Conservation (phyloP, 2,329 filamentous ascomycete species). For the Pseudonectria buxi region DNA sequence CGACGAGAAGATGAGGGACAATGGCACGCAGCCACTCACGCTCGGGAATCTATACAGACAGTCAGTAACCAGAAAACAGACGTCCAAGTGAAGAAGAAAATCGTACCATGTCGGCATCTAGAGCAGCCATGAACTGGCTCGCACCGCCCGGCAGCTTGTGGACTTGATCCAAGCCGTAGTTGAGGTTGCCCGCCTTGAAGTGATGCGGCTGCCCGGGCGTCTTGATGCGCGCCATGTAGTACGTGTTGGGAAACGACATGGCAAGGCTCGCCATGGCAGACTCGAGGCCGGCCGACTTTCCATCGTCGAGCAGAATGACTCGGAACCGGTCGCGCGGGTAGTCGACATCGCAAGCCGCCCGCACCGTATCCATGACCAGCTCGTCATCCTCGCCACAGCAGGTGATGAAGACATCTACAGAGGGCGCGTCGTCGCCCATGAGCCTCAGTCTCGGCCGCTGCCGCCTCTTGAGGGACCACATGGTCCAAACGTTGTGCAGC, state of each 20-base stretch:
- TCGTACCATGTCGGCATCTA: constrained; percentile 59
- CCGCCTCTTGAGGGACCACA: constrained; percentile 50
- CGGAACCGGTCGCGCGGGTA: constrained; percentile 48
- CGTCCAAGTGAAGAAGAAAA: background rate
- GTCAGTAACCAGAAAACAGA: background rate
- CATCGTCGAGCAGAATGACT: constrained; percentile 51
- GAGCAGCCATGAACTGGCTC: constrained; percentile 52
- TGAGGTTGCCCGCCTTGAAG: constrained; percentile 60
- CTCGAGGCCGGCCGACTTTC: constrained; percentile 37
- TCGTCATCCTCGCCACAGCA: constrained; percentile 52
- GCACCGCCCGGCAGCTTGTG: constrained; percentile 46
- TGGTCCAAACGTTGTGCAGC: constrained; percentile 52
- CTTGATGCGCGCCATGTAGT: constrained; percentile 47
- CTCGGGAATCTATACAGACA: constrained; percentile 46
- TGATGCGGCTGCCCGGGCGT: constrained; percentile 43
- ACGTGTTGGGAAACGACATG: constrained; percentile 39
- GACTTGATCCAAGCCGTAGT: constrained; percentile 49
- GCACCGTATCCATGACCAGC: constrained; percentile 49
- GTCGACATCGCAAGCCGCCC: constrained; percentile 47
- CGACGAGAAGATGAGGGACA: constrained; percentile 52
- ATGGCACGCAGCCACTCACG: constrained; percentile 52
- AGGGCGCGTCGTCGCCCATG: constrained; percentile 41
- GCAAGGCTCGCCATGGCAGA: constrained; percentile 31
- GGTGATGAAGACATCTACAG: constrained; percentile 51
- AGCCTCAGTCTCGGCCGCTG: constrained; percentile 46